Percentiles rank a stretch among this genome's conserved stretches.
Evolutionary conservation across 1,139 yeast species (phyloP).

Genomic region (Schizosaccharomyces versatilis): DNA sequence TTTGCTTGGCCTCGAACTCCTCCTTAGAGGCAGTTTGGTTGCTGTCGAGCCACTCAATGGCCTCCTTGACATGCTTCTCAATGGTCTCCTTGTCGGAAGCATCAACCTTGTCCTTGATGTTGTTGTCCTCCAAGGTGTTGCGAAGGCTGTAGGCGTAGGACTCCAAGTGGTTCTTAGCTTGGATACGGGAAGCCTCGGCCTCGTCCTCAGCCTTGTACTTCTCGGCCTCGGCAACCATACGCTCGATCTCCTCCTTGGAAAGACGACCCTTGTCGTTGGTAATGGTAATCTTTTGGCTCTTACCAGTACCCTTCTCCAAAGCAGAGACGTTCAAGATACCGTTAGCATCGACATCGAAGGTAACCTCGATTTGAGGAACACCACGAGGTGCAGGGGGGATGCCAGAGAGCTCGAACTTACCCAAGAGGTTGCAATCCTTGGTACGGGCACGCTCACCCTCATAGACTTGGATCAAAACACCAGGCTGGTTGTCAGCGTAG

Average conservation of each 20-base stretch:
- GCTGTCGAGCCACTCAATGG: constrained; percentile 70
- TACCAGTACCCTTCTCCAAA: constrained; percentile 75
- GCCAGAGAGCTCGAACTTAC: constrained; percentile 80
- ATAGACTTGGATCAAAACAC: constrained; percentile 76
- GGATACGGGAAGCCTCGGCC: constrained; percentile 57
- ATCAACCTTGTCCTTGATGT: constrained; percentile 60
- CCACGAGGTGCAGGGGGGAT: constrained; percentile 94
- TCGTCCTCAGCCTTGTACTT: constrained; percentile 70
- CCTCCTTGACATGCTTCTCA: constrained; percentile 64
- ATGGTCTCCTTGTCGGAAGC: constrained; percentile 61
- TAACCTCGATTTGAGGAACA: constrained; percentile 84
- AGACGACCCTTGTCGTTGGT: constrained; percentile 92
- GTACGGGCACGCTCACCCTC: constrained; percentile 90
- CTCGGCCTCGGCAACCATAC: constrained; percentile 85
- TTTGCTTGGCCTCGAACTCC: constrained; percentile 72
- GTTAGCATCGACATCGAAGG: constrained; percentile 79
- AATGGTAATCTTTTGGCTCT: constrained; percentile 58
- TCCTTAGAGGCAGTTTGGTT: constrained; percentile 74
- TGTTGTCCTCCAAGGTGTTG: constrained; percentile 60
- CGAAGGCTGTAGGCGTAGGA: constrained; percentile 77
- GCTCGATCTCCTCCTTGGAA: constrained; percentile 80
- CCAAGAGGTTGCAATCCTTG: constrained; percentile 81
- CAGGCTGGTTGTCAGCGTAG: constrained; percentile 83
- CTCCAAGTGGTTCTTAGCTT: constrained; percentile 71
- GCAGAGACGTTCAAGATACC: constrained; percentile 89